Conservation (phyloP, 805 yeast genomes). For the Ogataea siamensis region DNA sequence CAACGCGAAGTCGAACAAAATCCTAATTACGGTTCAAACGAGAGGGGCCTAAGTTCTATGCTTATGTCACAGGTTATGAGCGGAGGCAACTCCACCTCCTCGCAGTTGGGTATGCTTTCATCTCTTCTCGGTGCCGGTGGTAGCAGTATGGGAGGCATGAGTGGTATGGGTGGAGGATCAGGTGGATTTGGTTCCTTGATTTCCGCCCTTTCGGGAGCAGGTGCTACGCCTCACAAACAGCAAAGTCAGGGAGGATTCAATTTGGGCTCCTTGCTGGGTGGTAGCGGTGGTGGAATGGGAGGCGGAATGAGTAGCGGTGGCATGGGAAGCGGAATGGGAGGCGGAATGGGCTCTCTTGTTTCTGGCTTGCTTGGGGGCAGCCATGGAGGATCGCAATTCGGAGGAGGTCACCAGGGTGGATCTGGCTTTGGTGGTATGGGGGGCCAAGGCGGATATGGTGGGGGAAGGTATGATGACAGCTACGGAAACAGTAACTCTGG, state of each 20-base stretch:
- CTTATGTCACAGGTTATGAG: constrained; percentile 29
- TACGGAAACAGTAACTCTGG: constrained; percentile 25
- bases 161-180: constrained; percentile 2
- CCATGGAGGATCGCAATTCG: constrained; percentile 10
- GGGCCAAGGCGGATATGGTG: constrained; percentile 19
- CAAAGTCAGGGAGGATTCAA: constrained; percentile 31
- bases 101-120: constrained; percentile 29
- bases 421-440: constrained; percentile 15
- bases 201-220: constrained; percentile 25
- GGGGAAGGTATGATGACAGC: constrained; percentile 26
- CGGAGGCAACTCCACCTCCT: constrained; percentile 27
- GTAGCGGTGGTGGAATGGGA: constrained; percentile 12
- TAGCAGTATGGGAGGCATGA: not conserved
- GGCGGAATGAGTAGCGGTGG: constrained; percentile 10
- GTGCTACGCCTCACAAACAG: constrained; percentile 25
- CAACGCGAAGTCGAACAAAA: constrained; percentile 25
- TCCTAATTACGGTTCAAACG: constrained; percentile 24
- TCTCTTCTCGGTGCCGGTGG: constrained; percentile 22
- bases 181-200: constrained; percentile 29
- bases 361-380: constrained; percentile 16
- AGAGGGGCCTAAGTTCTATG: constrained; percentile 31
- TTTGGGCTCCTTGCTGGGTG: constrained; percentile 24
- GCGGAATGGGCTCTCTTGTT: constrained; percentile 22
- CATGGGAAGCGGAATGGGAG: constrained; percentile 9
- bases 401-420: constrained; percentile 9